Conservation (phyloP, 2,329 filamentous ascomycete genomes). For the Penicillium janthinellum region DNA sequence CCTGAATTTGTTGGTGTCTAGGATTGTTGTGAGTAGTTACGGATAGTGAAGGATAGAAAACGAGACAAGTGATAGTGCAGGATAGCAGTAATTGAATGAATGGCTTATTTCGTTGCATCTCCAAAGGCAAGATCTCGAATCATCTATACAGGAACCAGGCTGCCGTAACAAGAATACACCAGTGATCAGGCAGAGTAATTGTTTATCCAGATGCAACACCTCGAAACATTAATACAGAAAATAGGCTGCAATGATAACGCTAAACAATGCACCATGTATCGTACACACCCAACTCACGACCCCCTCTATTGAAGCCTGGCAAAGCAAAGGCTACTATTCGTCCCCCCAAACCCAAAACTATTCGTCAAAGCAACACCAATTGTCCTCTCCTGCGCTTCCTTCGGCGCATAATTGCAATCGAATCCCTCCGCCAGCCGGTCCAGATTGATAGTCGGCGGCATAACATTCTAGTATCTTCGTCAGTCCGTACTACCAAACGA, state of each 20-base stretch:
- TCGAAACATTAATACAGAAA: background rate
- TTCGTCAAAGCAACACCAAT: conserved; percentile 83
- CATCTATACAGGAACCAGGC: background rate
- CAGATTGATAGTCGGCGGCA: conserved; percentile 88
- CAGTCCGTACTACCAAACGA: background rate
- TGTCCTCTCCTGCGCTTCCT: conserved; percentile 66
- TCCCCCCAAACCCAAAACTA: conserved; percentile 97
- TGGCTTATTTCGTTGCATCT: no score
- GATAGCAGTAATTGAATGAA: no score
- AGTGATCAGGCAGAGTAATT: background rate
- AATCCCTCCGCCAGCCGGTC: conserved; percentile 65
- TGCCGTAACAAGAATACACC: conserved; percentile 11
- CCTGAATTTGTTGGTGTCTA: background rate
- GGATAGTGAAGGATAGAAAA: no score
- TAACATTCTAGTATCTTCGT: conserved; percentile 59
- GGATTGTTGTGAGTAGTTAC: no score
- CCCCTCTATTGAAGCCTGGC: conserved; percentile 26
- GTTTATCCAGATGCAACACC: background rate
- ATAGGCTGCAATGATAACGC: conserved; percentile 1
- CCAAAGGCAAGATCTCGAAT: background rate
- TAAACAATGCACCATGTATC: conserved; percentile 12
- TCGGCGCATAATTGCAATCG: conserved; percentile 82
- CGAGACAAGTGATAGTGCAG: no score
- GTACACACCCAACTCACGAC: background rate
- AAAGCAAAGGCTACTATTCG: conserved; percentile 88